phyloP scores from a whole-genome alignment of 306 rosid species.

The Geum urbanum region DNA sequence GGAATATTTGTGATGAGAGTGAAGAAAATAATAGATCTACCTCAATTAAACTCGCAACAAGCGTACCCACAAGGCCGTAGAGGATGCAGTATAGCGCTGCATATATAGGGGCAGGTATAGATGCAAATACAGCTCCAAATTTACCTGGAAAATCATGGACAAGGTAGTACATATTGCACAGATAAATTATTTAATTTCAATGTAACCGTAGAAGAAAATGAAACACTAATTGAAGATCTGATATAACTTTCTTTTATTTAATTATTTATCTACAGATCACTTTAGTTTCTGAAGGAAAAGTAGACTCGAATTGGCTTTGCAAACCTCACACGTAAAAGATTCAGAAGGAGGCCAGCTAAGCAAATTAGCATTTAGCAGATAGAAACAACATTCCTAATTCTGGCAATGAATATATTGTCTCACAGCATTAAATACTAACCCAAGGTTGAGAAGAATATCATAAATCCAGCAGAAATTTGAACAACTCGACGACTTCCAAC shows the following conservation, averaged over 20 bases:
- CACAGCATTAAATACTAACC: constrained; percentile 42
- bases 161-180: neutral
- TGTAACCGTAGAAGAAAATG: neutral
- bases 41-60: constrained; percentile 5
- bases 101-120: constrained; percentile 84
- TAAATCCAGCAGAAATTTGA: constrained; percentile 90
- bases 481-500: constrained; percentile 98
- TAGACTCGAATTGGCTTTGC: neutral
- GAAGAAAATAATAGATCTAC: neutral
- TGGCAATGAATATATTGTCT: constrained; percentile 1
- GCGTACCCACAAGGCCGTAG: constrained; percentile 88
- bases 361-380: neutral
- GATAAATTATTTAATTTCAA: too few species aligned
- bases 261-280: neutral
- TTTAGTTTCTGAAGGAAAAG: neutral
- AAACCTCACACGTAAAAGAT: neutral
- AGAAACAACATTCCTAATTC: constrained; percentile 7
- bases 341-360: neutral
- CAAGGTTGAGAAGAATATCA: constrained; percentile 90
- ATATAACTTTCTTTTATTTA: neutral
- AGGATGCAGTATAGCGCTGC: constrained; percentile 84
- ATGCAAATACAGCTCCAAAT: constrained; percentile 97
- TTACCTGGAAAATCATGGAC: constrained; percentile 49
- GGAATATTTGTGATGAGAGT: constrained; percentile 15
- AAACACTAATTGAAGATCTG: neutral